These are phyloP conservation scores for Glycine tomentella DNA, from an alignment of 306 rosid genomes.

Conservation along the genomic window DNA sequence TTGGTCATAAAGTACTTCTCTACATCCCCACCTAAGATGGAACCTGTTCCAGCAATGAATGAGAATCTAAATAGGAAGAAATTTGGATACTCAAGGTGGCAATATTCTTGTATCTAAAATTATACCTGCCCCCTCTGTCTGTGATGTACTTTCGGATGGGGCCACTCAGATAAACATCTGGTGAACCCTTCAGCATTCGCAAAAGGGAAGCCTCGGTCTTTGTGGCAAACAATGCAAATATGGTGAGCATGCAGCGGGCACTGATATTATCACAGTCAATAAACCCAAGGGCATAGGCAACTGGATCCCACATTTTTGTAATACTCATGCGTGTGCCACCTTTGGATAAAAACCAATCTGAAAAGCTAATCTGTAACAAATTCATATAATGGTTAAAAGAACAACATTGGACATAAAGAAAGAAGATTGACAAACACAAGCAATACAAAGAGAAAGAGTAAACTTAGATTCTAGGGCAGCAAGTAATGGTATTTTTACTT, in stretches of 20 bases:
- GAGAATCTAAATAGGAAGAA: slow-evolving; percentile 37
- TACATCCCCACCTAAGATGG: slow-evolving; percentile 99
- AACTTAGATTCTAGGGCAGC: slow-evolving; percentile 9
- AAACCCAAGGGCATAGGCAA: slow-evolving; percentile 98
- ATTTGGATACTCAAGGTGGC: slow-evolving; percentile 34
- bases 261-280: slow-evolving; percentile 98
- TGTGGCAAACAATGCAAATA: slow-evolving; percentile 95
- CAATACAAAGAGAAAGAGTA: background rate
- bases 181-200: slow-evolving; percentile 99
- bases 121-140: slow-evolving; percentile 95
- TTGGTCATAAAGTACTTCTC: slow-evolving; percentile 82
- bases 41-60: slow-evolving; percentile 70
- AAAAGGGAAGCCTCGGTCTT: slow-evolving; percentile 98
- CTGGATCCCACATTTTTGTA: slow-evolving; percentile 96
- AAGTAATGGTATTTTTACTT: background rate
- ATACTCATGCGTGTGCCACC: slow-evolving; percentile 97
- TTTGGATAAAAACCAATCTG: slow-evolving; percentile 98
- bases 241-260: slow-evolving; percentile 99
- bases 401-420: slow-evolving; percentile 25
- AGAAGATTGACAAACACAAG: slow-evolving; percentile 22
- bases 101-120: slow-evolving; percentile 3
- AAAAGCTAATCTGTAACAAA: slow-evolving; percentile 85
- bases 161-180: slow-evolving; percentile 93
- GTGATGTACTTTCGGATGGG: slow-evolving; percentile 91
- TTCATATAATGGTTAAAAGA: slow-evolving; percentile 25